Evolutionary conservation across 2,329 filamentous ascomycete species (phyloP).

Genomic region (Talaromyces sp.): DNA sequence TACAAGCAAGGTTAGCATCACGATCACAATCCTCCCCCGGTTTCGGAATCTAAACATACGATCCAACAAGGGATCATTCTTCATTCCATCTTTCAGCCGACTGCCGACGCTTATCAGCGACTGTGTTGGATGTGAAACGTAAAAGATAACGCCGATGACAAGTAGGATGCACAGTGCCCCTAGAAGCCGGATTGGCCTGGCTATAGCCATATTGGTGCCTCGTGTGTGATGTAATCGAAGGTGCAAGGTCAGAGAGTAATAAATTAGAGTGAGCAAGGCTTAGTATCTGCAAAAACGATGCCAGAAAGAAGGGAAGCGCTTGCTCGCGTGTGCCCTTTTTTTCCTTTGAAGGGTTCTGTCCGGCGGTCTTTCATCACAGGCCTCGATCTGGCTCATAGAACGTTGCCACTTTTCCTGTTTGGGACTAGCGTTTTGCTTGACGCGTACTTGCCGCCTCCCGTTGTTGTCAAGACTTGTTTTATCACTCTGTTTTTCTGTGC

Average conservation of each 20-base stretch:
- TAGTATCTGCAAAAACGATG: background rate
- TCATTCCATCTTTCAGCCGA: conserved; percentile 53
- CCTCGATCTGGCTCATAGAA: background rate
- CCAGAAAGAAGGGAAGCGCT: background rate
- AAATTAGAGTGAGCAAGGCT: background rate
- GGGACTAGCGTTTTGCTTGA: conserved; percentile 34
- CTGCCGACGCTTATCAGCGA: conserved; percentile 36
- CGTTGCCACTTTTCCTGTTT: background rate
- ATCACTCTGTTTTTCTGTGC: background rate
- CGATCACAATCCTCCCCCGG: conserved; percentile 1
- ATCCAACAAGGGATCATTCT: conserved; percentile 80
- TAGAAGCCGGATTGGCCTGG: conserved; percentile 14
- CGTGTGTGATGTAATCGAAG: background rate
- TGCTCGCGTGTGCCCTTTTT: background rate
- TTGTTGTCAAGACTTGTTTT: background rate
- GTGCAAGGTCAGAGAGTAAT: background rate
- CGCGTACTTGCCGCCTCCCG: background rate
- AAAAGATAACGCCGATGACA: conserved; percentile 62
- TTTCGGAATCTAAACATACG: conserved; percentile 51
- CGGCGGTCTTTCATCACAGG: background rate
- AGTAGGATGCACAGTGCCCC: conserved; percentile 18
- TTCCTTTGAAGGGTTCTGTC: background rate
- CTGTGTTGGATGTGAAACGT: conserved; percentile 43
- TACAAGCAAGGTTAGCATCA: conserved; percentile 35
- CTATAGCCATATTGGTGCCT: conserved; percentile 17